Evolutionary conservation across 176 grass and related monocot genomes (phyloP).

Genomic region (Oryza nivara): DNA sequence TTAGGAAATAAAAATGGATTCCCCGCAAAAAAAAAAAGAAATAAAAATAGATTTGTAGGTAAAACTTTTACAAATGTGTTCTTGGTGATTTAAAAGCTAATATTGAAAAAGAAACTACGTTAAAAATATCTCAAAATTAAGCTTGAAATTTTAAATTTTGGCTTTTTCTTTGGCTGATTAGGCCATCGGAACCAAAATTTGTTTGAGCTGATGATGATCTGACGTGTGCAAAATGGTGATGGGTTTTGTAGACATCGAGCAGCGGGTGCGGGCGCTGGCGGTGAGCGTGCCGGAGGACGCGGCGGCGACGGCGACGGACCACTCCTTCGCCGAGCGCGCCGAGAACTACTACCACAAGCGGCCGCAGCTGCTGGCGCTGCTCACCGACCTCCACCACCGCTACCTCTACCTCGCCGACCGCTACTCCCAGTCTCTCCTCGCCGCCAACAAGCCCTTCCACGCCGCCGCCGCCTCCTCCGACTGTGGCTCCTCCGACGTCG

Average conservation of each 20-base stretch:
- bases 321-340: conserved; percentile 80
- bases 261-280: conserved; percentile 68
- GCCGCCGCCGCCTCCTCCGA: conserved; percentile 17
- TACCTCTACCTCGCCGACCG: conserved; percentile 97
- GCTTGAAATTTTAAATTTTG: too few relatives aligned
- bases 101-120: too few relatives aligned
- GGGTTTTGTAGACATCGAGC: conserved; percentile 69
- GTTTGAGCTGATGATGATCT: background rate
- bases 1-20: too few relatives aligned
- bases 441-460: conserved; percentile 34
- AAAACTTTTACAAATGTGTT: too few relatives aligned
- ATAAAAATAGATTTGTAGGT: too few relatives aligned
- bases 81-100: too few relatives aligned
- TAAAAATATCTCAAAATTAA: too few relatives aligned
- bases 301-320: conserved; percentile 34
- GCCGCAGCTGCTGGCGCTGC: conserved; percentile 83
- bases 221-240: background rate
- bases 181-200: too few relatives aligned
- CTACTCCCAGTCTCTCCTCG: conserved; percentile 70
- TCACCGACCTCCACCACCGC: conserved; percentile 82
- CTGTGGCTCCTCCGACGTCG: conserved; percentile 45
- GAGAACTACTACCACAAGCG: conserved; percentile 84
- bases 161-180: too few relatives aligned
- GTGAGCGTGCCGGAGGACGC: conserved; percentile 53
- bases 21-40: too few relatives aligned